phyloP scores from a whole-genome alignment of 2,329 filamentous ascomycete species.

The Anisogramma anomala region DNA sequence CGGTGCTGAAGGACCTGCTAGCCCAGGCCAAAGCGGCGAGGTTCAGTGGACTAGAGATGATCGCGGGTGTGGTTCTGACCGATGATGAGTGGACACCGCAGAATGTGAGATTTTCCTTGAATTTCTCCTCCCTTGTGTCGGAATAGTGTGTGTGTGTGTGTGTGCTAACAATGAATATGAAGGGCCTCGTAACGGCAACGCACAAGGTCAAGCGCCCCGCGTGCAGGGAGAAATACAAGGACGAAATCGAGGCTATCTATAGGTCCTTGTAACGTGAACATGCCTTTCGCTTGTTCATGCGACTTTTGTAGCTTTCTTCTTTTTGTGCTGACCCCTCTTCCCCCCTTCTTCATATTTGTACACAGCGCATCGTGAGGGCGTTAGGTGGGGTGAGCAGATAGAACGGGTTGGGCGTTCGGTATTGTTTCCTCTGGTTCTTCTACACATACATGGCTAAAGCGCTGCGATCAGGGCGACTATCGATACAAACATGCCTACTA shows the following conservation, averaged over 20 bases:
- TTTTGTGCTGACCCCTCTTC: too few species aligned
- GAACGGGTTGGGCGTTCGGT: too few species aligned
- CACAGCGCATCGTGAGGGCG: too few species aligned
- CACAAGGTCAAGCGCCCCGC: constrained; percentile 47
- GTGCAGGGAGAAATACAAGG: constrained; percentile 38
- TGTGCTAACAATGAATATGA: neutral
- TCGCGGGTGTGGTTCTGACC: constrained; percentile 64
- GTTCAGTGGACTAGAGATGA: constrained; percentile 58
- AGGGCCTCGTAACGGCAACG: constrained; percentile 51
- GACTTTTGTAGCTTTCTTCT: too few species aligned
- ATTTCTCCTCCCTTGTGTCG: neutral
- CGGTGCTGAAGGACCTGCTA: constrained; percentile 58
- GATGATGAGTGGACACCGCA: constrained; percentile 83
- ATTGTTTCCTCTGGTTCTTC: too few species aligned
- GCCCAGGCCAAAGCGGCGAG: constrained; percentile 52
- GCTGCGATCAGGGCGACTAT: too few species aligned
- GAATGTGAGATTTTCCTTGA: constrained; percentile 53
- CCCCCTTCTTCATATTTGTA: too few species aligned
- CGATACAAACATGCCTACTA: too few species aligned
- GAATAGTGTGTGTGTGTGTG: neutral
- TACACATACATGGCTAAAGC: too few species aligned
- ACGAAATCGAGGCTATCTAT: constrained; percentile 37
- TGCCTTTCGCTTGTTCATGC: too few species aligned
- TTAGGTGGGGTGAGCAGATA: too few species aligned
- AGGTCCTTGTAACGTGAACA: constrained; percentile 14